Evolutionary conservation across 73 alveolate genomes (phyloP).

Genomic region (Urostyla sp.): DNA sequence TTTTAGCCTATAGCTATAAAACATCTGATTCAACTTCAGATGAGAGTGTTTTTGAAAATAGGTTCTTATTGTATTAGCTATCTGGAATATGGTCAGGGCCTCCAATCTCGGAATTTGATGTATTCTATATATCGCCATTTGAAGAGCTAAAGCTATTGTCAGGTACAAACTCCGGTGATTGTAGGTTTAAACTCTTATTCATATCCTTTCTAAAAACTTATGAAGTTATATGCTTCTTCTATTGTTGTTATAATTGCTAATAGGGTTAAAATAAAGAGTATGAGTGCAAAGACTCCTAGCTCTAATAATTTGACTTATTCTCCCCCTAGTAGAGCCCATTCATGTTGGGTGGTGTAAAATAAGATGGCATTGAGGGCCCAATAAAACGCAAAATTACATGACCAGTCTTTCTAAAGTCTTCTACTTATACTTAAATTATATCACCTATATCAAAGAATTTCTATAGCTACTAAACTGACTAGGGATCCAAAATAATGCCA

Average conservation of each 20-base stretch:
- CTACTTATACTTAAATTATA: constrained; percentile 42
- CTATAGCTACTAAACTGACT: constrained; percentile 17
- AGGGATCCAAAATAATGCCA: constrained; percentile 56
- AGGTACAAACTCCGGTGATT: constrained; percentile 55
- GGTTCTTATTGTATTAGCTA: too few relatives aligned
- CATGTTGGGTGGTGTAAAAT: constrained; percentile 33
- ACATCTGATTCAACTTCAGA: too few relatives aligned
- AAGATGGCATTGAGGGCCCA: constrained; percentile 41
- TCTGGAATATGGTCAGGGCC: background rate
- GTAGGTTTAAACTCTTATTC: constrained; percentile 48
- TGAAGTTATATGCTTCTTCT: background rate
- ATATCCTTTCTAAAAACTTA: background rate
- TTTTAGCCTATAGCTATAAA: too few relatives aligned
- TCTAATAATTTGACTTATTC: background rate
- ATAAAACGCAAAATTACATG: constrained; percentile 19
- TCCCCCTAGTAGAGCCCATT: background rate
- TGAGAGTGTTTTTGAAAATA: too few relatives aligned
- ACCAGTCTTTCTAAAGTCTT: constrained; percentile 17
- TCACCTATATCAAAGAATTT: constrained; percentile 52
- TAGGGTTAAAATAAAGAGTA: too few relatives aligned
- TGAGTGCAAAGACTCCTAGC: too few relatives aligned
- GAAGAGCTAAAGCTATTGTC: constrained; percentile 38
- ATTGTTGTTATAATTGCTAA: too few relatives aligned
- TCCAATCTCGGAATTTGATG: constrained; percentile 28
- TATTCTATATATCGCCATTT: constrained; percentile 33